Base-by-base conservation (phyloP, 768 basidiomycete genomes). In the Boletales sp. region DNA sequence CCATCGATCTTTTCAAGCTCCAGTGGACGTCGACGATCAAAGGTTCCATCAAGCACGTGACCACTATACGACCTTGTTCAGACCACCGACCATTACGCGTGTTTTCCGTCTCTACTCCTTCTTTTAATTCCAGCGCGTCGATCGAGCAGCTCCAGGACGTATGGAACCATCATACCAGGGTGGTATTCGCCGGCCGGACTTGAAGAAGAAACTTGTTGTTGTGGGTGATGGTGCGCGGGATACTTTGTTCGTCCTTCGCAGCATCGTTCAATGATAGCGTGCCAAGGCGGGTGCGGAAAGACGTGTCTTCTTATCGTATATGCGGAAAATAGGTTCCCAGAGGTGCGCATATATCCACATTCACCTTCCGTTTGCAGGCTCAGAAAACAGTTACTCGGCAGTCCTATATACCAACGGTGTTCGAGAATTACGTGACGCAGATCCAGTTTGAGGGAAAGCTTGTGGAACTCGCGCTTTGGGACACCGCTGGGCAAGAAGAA, bases 391-490 rank as follows among this genome's bases (percentile, higher is more conserved):
- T 50, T 45, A 5, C 35, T 21, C 34, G 39, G 37, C 63, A 95
- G 92, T 83, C 90, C 31, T 94, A 94, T 68, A 85, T 93, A 59
- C 93, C 92, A 30, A 94, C 92, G 18, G 92, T 94, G 10, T 94
- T 94, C 66, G 92, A 94, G 70, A 94, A 92, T 77, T 94, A 93
- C 62, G 89, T 92, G 48, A 91, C 89, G 12, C 84, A 88, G 56
- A 87, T 94, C 34, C 75, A 82, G 43, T 91, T 87, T 60, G 92
- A 94, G 21, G 85, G 87, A 49, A 94, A 93, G 70, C 74, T 89
- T 17, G 84, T 99, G 54, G 92, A 96, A 63, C 80, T 99, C 38
- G 95, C 96, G n/a, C 77, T 99, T 15, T 99, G 95, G 93, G 94
- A 97, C 70, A 97, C 94, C 1, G 94, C 94, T 1, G 94, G 94